phyloP scores from a whole-genome alignment of 192 early-diverging fungal species.

The Coemansia sp. region DNA sequence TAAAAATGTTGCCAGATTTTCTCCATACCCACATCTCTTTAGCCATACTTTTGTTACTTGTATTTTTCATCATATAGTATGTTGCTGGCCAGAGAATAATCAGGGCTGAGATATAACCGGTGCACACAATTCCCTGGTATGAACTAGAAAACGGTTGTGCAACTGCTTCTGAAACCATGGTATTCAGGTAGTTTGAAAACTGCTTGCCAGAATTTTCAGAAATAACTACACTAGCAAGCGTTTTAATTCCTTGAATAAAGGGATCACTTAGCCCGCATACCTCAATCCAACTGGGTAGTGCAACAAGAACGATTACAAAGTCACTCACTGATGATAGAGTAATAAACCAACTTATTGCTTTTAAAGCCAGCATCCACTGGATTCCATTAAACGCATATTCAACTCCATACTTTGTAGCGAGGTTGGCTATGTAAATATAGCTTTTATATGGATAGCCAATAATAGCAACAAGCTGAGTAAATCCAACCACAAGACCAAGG shows the following conservation, averaged over 20 bases:
- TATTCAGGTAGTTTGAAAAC: neutral
- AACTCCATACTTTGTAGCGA: neutral
- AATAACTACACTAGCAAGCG: neutral
- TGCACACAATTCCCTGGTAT: neutral
- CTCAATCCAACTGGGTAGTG: neutral
- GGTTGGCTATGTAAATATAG: neutral
- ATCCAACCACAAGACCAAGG: constrained; percentile 1
- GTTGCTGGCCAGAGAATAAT: neutral
- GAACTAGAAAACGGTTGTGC: neutral
- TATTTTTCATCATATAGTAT: neutral
- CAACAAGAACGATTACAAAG: neutral
- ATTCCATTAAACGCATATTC: neutral
- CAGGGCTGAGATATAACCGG: neutral
- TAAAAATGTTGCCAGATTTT: neutral
- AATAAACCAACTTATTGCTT: neutral
- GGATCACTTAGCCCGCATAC: neutral
- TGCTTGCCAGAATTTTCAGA: neutral
- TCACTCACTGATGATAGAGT: neutral
- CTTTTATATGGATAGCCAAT: neutral
- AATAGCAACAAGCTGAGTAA: neutral
- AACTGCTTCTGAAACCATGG: neutral
- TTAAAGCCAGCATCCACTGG: neutral
- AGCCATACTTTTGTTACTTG: neutral
- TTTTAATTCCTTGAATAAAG: neutral
- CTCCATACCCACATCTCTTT: neutral